Evolutionary conservation across 345 rosid genomes (phyloP).

Genomic region (Iberis pinnata): DNA sequence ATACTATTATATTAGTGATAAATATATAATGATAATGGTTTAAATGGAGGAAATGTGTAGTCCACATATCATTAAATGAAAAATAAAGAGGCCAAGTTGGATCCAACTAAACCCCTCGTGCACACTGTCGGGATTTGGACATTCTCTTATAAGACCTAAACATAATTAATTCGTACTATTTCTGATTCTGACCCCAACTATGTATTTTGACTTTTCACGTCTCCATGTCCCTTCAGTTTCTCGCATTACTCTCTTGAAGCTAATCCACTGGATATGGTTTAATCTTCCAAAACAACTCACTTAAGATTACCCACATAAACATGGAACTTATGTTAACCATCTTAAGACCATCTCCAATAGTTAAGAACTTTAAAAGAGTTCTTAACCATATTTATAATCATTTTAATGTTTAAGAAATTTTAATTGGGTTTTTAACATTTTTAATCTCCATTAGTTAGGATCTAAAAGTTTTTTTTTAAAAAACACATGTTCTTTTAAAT

Average conservation of each 20-base stretch:
- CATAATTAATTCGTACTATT: background rate
- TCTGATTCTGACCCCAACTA: slow-evolving; percentile 16
- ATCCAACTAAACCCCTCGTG: slow-evolving; percentile 35
- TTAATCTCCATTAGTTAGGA: too few species aligned
- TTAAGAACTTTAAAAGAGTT: too few species aligned
- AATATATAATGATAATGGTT: background rate
- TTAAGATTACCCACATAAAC: too few species aligned
- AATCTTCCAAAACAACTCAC: too few species aligned
- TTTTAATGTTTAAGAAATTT: too few species aligned
- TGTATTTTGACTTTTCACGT: background rate
- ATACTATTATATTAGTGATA: too few species aligned
- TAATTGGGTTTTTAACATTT: too few species aligned
- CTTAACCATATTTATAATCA: too few species aligned
- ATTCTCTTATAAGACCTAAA: slow-evolving; percentile 19
- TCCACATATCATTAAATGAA: slow-evolving; percentile 27
- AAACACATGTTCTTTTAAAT: too few species aligned
- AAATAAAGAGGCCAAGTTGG: slow-evolving; percentile 32
- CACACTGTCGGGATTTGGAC: slow-evolving; percentile 33
- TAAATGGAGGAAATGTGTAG: slow-evolving; percentile 17
- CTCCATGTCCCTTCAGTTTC: background rate
- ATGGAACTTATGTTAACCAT: too few species aligned
- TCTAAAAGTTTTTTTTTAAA: too few species aligned
- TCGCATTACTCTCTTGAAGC: slow-evolving; percentile 3
- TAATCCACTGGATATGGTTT: slow-evolving; percentile 12
- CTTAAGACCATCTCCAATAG: too few species aligned